Evolutionary conservation across 2,329 filamentous ascomycete genomes (phyloP).

Genomic region (Xylaria digitata): DNA sequence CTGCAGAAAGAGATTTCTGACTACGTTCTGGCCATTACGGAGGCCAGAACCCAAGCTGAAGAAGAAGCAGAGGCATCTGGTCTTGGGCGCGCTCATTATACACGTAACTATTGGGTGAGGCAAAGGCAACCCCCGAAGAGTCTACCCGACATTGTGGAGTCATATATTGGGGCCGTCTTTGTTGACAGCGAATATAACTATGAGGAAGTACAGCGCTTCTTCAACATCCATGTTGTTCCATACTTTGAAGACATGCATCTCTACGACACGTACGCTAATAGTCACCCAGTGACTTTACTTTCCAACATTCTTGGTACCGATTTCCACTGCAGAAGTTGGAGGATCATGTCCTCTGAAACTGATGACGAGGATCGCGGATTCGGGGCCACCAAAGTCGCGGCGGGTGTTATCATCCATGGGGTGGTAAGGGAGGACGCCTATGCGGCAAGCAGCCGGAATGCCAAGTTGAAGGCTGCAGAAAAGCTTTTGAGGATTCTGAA

Average conservation of each 20-base stretch:
- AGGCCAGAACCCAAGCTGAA: conserved; percentile 58
- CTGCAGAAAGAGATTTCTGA: conserved; percentile 61
- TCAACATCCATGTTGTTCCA: conserved; percentile 75
- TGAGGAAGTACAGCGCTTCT: conserved; percentile 78
- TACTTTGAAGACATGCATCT: conserved; percentile 88
- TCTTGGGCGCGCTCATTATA: conserved; percentile 54
- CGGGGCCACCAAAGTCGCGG: conserved; percentile 67
- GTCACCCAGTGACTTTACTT: conserved; percentile 84
- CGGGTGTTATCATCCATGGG: conserved; percentile 81
- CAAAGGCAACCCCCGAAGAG: conserved; percentile 75
- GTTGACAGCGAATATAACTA: conserved; percentile 89
- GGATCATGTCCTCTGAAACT: conserved; percentile 65
- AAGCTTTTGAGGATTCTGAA: conserved; percentile 63
- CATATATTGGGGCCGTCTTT: conserved; percentile 89
- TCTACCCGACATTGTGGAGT: conserved; percentile 88
- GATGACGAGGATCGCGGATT: conserved; percentile 54
- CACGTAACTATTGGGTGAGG: conserved; percentile 76
- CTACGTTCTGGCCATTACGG: conserved; percentile 69
- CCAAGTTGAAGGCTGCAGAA: conserved; percentile 75
- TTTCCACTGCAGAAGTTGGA: conserved; percentile 71
- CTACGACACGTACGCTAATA: conserved; percentile 88
- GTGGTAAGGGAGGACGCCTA: conserved; percentile 70
- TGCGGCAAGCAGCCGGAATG: conserved; percentile 75
- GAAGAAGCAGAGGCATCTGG: conserved; percentile 53
- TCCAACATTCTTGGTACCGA: conserved; percentile 70